A percentile compares a stretch with the other conserved stretches of the same genome.
Conservation (phyloP, 495 filamentous ascomycete genomes). For the Penicillium nucicola region DNA sequence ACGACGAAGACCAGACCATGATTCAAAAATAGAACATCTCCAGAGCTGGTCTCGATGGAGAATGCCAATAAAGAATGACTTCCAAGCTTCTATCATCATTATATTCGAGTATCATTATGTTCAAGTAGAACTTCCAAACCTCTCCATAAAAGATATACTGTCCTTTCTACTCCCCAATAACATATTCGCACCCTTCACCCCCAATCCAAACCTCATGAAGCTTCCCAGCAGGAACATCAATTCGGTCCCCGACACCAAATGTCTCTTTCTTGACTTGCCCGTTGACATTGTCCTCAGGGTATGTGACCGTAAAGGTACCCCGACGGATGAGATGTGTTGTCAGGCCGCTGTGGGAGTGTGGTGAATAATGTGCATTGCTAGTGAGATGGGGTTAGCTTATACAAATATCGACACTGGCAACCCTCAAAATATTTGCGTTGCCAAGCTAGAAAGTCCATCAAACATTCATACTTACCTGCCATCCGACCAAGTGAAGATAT, state of each 20-base stretch:
- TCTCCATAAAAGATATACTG: no score
- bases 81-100: no score
- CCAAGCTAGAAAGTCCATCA: no score
- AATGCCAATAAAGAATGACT: no score
- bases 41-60: slow-evolving; percentile 9
- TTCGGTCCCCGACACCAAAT: slow-evolving; percentile 61
- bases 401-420: not conserved
- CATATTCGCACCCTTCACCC: slow-evolving; percentile 72
- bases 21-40: not conserved
- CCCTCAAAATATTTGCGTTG: no score
- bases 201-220: slow-evolving; percentile 87
- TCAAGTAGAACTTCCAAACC: no score
- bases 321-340: slow-evolving; percentile 77
- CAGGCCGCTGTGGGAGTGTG: slow-evolving; percentile 65
- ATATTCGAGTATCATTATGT: no score
- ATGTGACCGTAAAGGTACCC: slow-evolving; percentile 69
- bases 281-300: slow-evolving; percentile 60
- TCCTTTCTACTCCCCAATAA: slow-evolving; percentile 87
- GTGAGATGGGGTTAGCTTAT: not conserved
- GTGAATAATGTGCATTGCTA: slow-evolving; percentile 70
- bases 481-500: slow-evolving; percentile 83
- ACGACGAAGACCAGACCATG: not conserved
- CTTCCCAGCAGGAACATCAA: slow-evolving; percentile 73
- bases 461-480: slow-evolving; percentile 59
- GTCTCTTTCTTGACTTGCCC: slow-evolving; percentile 56